Evolutionary conservation across 2,329 filamentous ascomycete species (phyloP).

Genomic region (Talaromyces funiculosus): DNA sequence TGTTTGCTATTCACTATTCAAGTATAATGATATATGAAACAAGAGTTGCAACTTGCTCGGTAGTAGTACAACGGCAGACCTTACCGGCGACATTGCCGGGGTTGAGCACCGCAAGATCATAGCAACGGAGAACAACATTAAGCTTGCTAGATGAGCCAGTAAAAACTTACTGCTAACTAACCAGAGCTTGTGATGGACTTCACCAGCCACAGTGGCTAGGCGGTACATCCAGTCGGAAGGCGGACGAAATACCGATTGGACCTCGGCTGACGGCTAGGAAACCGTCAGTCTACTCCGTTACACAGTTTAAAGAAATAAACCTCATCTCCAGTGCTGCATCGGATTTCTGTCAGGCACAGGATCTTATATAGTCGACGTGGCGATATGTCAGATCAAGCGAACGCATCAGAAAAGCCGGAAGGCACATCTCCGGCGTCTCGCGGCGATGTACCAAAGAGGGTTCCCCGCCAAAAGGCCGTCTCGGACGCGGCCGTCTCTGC

Average conservation of each 20-base stretch:
- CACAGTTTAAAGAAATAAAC: not conserved
- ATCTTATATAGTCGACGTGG: not conserved
- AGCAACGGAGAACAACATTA: not conserved
- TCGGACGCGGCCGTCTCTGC: not conserved
- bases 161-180: not conserved
- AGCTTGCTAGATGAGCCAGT: not conserved
- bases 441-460: conserved; percentile 12
- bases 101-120: not conserved
- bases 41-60: not conserved
- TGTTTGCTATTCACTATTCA: not conserved
- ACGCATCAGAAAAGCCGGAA: not conserved
- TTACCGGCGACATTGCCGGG: not conserved
- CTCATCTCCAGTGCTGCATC: not conserved
- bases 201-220: not conserved
- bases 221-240: not conserved
- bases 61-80: not conserved
- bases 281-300: not conserved
- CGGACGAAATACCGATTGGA: not conserved
- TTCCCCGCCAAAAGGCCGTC: conserved; percentile 8
- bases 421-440: not conserved
- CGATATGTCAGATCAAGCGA: not conserved
- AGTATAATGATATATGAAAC: not conserved
- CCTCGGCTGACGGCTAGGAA: conserved; percentile 4
- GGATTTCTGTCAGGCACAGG: not conserved
- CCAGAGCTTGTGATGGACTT: not conserved